These are phyloP conservation scores for Mortierella sp. DNA, from an alignment of 371 early-diverging fungal species.

Conservation along the genomic window DNA sequence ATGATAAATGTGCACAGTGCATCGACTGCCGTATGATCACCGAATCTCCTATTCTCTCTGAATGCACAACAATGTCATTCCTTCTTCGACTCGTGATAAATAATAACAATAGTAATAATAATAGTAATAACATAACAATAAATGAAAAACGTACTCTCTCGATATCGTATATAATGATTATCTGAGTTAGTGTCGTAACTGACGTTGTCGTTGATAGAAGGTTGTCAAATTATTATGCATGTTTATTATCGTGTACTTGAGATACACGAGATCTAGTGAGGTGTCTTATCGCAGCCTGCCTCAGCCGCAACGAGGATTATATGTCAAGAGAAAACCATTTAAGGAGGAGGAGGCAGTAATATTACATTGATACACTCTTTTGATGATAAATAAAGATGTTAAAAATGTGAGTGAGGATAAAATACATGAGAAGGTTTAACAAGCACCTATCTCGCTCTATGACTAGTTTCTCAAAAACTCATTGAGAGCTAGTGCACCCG, in stretches of 20 bases:
- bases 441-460: background rate
- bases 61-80: background rate
- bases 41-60: background rate
- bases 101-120: too few species aligned
- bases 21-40: conserved; percentile 8
- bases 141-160: too few species aligned
- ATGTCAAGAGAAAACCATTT: background rate
- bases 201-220: background rate
- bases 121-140: too few species aligned
- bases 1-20: background rate
- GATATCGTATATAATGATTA: background rate
- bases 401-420: background rate
- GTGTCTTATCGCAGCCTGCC: too few species aligned
- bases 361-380: background rate
- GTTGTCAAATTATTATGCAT: background rate
- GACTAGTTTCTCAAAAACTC: background rate
- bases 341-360: background rate
- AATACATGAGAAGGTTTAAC: background rate
- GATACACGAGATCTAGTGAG: background rate
- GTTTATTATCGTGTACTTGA: background rate
- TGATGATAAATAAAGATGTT: background rate
- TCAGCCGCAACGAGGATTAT: background rate
- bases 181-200: background rate
- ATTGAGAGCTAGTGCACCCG: conserved; percentile 4
- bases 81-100: too few species aligned